These are phyloP conservation scores for Colletotrichum karsti DNA, from an alignment of 2,329 filamentous ascomycete species.

Conservation along the genomic window DNA sequence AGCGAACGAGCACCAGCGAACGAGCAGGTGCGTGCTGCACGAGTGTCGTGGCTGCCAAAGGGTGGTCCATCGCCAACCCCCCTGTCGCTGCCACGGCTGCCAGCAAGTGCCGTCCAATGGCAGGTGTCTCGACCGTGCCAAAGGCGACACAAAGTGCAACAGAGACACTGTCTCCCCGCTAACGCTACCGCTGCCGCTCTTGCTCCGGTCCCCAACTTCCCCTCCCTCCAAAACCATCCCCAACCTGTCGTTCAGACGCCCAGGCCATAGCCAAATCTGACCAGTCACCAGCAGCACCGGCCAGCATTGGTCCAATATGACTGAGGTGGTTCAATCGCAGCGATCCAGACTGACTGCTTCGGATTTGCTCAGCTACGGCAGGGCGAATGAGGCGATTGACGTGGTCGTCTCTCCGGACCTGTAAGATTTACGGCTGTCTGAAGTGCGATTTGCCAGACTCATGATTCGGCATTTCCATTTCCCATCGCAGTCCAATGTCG, in stretches of 20 bases:
- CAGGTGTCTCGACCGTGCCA: conserved; percentile 24
- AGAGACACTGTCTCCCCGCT: conserved; percentile 3
- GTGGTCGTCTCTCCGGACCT: neutral
- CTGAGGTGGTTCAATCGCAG: neutral
- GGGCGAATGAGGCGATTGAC: neutral
- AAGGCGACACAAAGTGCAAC: neutral
- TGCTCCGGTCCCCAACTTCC: neutral
- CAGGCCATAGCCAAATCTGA: conserved; percentile 25
- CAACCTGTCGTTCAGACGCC: conserved; percentile 1
- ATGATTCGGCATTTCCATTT: neutral
- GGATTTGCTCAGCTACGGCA: neutral
- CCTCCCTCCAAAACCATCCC: neutral
- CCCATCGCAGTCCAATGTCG: too few species aligned
- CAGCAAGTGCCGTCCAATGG: conserved; percentile 2
- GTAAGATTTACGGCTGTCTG: neutral
- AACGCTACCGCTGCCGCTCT: conserved; percentile 9
- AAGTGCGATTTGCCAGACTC: conserved; percentile 2
- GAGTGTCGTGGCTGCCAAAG: conserved; percentile 59
- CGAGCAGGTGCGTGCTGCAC: conserved; percentile 42
- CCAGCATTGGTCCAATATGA: neutral
- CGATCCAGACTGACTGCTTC: neutral
- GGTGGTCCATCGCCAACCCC: conserved; percentile 34
- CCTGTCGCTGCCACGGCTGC: conserved; percentile 10
- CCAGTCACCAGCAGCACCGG: conserved; percentile 9
- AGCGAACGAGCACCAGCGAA: conserved; percentile 25